Percentiles rank a stretch among this genome's conserved stretches.
Evolutionary conservation across 805 yeast genomes (phyloP).

Genomic region (Blastobotrys attinorum): DNA sequence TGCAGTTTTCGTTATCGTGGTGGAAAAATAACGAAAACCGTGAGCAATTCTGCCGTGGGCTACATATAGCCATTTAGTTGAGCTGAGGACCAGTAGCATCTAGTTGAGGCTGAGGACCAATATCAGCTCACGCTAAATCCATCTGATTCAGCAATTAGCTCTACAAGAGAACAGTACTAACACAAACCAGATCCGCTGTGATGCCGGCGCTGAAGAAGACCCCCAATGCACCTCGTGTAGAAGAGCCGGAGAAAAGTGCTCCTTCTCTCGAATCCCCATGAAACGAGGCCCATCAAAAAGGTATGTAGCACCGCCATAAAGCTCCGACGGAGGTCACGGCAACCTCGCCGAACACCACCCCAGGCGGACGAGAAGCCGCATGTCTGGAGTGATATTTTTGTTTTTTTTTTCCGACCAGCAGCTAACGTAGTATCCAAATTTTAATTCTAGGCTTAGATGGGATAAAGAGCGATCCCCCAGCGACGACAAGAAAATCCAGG

Average conservation of each 20-base stretch:
- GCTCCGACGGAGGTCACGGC: too few species aligned
- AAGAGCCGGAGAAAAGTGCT: constrained; percentile 44
- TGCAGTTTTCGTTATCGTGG: too few species aligned
- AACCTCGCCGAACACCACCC: too few species aligned
- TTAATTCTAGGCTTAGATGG: neutral
- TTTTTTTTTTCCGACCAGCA: neutral
- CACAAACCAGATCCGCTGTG: constrained; percentile 32
- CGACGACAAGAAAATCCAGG: neutral
- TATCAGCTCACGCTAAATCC: too few species aligned
- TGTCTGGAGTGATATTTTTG: too few species aligned
- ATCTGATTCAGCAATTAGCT: too few species aligned
- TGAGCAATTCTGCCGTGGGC: too few species aligned
- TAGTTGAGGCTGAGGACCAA: too few species aligned
- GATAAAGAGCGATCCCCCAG: neutral
- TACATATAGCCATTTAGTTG: too few species aligned
- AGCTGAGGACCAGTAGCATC: too few species aligned
- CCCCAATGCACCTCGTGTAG: constrained; percentile 43
- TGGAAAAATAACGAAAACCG: too few species aligned
- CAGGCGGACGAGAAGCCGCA: too few species aligned
- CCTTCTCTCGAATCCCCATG: constrained; percentile 49
- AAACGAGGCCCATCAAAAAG: constrained; percentile 60
- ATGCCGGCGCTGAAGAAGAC: constrained; percentile 25
- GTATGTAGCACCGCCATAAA: constrained; percentile 19
- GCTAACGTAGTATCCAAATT: neutral
- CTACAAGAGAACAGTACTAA: neutral